A percentile compares a stretch with the other conserved stretches of the same genome.
Evolutionary conservation across 129 eudicot genomes (phyloP).

Genomic region (Sambucus nigra): DNA sequence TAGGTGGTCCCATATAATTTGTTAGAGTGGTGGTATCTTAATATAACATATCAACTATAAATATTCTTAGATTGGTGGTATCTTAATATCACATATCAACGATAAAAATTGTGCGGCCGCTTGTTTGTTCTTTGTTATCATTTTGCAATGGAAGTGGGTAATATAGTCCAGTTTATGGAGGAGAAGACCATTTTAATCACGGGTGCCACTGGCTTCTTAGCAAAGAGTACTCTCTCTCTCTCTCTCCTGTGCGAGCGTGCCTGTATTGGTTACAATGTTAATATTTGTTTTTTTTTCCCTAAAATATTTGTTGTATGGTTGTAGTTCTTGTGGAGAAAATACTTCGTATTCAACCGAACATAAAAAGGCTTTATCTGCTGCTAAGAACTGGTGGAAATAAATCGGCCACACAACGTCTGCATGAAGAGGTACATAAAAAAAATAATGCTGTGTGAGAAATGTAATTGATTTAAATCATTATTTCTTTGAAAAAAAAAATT

Average conservation of each 20-base stretch:
- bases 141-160: constrained; percentile 40
- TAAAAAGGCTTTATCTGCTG: constrained; percentile 26
- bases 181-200: constrained; percentile 46
- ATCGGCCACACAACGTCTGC: constrained; percentile 20
- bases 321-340: constrained; percentile 32
- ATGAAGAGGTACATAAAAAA: constrained; percentile 32
- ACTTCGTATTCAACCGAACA: constrained; percentile 28
- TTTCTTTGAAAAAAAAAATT: too few species aligned
- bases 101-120: too few species aligned
- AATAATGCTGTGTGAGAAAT: too few species aligned
- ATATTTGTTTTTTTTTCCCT: neutral
- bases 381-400: constrained; percentile 23
- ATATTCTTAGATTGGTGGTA: too few species aligned
- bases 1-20: too few species aligned
- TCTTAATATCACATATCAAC: too few species aligned
- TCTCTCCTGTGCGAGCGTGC: constrained; percentile 2
- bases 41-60: too few species aligned
- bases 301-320: neutral
- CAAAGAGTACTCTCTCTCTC: constrained; percentile 34
- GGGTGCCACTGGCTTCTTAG: constrained; percentile 61
- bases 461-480: too few species aligned
- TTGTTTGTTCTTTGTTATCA: neutral
- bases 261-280: neutral
- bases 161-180: constrained; percentile 31
- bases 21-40: too few species aligned